Conservation (phyloP, 352 stramenopile species). For the Globisporangium apiculatum region DNA sequence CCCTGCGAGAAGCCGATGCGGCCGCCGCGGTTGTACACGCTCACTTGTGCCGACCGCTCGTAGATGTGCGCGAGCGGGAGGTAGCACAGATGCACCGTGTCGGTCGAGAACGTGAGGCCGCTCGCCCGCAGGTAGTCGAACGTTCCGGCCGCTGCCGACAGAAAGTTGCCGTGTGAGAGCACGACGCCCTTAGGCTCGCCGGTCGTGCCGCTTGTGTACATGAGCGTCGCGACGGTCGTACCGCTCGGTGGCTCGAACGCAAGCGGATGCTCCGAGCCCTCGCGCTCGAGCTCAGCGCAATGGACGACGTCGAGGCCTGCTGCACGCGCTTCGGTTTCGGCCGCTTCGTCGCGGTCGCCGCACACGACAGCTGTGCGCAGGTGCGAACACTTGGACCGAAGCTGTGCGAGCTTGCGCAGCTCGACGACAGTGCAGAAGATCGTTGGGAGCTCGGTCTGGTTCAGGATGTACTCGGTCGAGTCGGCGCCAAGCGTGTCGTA, state of each 20-base stretch:
- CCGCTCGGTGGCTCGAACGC: slow-evolving; percentile 22
- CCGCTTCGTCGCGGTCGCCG: slow-evolving; percentile 33
- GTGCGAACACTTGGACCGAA: slow-evolving; percentile 33
- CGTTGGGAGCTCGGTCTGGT: slow-evolving; percentile 68
- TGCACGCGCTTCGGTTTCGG: slow-evolving; percentile 10
- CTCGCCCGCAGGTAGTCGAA: slow-evolving; percentile 34
- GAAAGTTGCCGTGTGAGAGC: slow-evolving; percentile 85
- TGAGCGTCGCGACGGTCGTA: slow-evolving; percentile 89
- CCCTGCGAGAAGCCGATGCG: slow-evolving; percentile 92
- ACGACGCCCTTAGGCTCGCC: slow-evolving; percentile 94
- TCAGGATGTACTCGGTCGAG: slow-evolving; percentile 66
- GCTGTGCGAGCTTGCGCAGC: slow-evolving; percentile 39
- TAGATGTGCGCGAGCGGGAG: slow-evolving; percentile 96
- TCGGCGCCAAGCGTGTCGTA: slow-evolving; percentile 74
- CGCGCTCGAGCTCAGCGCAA: slow-evolving; percentile 28
- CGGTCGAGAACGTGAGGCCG: slow-evolving; percentile 18
- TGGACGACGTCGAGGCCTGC: slow-evolving; percentile 29
- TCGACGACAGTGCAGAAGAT: slow-evolving; percentile 61
- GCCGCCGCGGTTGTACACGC: slow-evolving; percentile 63
- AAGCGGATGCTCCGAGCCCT: slow-evolving; percentile 25
- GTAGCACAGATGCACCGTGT: slow-evolving; percentile 93
- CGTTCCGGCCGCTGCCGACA: slow-evolving; percentile 22
- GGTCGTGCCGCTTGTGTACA: slow-evolving; percentile 95
- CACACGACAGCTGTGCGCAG: slow-evolving; percentile 50
- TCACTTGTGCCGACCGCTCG: slow-evolving; percentile 72